phyloP scores from a whole-genome alignment of 768 basidiomycete species.

The Serendipita sp. region DNA sequence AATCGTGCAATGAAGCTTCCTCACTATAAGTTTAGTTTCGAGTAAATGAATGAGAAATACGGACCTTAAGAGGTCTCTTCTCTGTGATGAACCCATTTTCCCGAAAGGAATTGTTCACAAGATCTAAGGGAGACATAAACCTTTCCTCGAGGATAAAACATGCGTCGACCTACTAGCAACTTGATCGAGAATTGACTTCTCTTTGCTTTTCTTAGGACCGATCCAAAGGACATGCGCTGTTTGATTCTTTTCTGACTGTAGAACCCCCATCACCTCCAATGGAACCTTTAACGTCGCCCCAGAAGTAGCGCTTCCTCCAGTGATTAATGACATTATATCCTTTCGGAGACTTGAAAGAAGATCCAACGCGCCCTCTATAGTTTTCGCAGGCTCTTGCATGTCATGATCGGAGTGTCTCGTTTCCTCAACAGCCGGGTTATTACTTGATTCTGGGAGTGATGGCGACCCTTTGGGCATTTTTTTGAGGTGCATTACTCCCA shows the following conservation, averaged over 20 bases:
- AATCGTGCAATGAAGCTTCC: constrained; percentile 24
- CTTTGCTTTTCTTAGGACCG: not conserved
- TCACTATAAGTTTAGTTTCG: not conserved
- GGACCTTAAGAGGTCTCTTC: constrained; percentile 22
- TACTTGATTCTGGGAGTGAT: not conserved
- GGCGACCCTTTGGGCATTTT: not conserved
- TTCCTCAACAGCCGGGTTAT: not conserved
- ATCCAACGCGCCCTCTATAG: constrained; percentile 15
- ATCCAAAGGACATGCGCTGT: not conserved
- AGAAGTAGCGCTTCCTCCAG: not conserved
- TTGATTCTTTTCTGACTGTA: not conserved
- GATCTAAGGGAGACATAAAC: constrained; percentile 14
- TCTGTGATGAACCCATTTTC: constrained; percentile 20
- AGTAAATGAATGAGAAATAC: not conserved
- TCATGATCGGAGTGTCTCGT: not conserved
- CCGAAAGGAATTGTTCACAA: constrained; percentile 18
- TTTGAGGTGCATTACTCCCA: constrained; percentile 53
- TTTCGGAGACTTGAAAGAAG: constrained; percentile 18
- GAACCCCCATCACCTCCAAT: not conserved
- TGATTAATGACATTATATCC: constrained; percentile 21
- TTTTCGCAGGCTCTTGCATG: not conserved
- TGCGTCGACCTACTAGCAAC: not conserved
- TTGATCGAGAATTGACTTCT: not conserved
- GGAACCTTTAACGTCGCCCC: not conserved
- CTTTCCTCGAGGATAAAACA: not conserved